A percentile compares a stretch with the other conserved stretches of the same genome.
Conservation (phyloP, 2,329 filamentous ascomycete species). For the Dendrostoma leiphaemia region DNA sequence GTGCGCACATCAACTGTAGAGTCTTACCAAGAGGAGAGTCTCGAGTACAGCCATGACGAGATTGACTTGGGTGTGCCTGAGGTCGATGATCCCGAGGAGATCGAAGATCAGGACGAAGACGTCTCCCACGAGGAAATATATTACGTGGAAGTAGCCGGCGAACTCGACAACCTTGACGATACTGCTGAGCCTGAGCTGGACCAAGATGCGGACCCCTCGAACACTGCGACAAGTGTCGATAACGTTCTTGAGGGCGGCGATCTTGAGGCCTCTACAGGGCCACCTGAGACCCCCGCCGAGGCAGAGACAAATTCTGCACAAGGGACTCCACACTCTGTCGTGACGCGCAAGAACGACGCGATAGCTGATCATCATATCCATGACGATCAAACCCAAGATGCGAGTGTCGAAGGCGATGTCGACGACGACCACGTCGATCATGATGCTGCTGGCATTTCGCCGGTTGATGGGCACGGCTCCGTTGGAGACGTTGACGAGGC, state of each 20-base stretch:
- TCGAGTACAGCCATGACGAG: neutral
- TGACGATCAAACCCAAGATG: slow-evolving; percentile 14
- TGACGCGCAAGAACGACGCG: slow-evolving; percentile 9
- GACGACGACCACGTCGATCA: neutral
- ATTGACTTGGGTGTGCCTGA: slow-evolving; percentile 18
- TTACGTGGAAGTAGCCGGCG: slow-evolving; percentile 27
- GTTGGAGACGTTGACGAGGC: slow-evolving; percentile 3
- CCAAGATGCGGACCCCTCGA: slow-evolving; percentile 6
- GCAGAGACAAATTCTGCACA: slow-evolving; percentile 3
- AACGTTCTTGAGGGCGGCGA: neutral
- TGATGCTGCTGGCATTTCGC: neutral
- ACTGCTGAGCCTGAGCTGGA: slow-evolving; percentile 16
- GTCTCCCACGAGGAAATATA: slow-evolving; percentile 33
- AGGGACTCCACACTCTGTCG: neutral
- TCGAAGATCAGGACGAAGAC: slow-evolving; percentile 15
- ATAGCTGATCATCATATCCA: slow-evolving; percentile 6
- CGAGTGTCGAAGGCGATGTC: slow-evolving; percentile 7
- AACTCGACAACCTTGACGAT: slow-evolving; percentile 18
- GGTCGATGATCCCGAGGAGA: slow-evolving; percentile 2
- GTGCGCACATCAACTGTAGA: neutral
- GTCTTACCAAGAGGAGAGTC: neutral
- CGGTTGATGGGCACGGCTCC: neutral
- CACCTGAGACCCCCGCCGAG: slow-evolving; percentile 12
- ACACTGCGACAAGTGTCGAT: slow-evolving; percentile 1
- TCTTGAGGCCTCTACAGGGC: neutral